Evolutionary conservation across 805 yeast species (phyloP).

Genomic region (Hagleromyces aurorensis): DNA sequence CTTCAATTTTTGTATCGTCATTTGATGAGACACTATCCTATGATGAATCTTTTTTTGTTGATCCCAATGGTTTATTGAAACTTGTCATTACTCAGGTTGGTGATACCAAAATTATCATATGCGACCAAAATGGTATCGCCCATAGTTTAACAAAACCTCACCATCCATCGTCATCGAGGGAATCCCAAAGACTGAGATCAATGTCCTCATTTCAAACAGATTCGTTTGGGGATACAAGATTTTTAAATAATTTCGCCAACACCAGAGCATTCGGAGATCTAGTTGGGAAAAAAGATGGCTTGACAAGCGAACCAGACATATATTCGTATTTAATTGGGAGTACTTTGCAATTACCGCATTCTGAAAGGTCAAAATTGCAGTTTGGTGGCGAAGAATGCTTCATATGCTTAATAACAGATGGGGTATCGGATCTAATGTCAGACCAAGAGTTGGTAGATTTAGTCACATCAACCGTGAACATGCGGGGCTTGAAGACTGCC

Average conservation of each 20-base stretch:
- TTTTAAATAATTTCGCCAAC: conserved; percentile 69
- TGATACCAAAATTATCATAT: conserved; percentile 80
- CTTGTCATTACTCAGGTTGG: conserved; percentile 85
- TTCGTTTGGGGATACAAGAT: conserved; percentile 88
- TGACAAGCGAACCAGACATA: conserved; percentile 89
- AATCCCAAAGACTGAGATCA: conserved; percentile 60
- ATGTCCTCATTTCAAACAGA: conserved; percentile 66
- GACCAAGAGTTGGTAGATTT: conserved; percentile 92
- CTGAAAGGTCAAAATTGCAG: conserved; percentile 30
- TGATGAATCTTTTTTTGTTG: conserved; percentile 36
- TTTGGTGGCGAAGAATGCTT: conserved; percentile 86
- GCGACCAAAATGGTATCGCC: conserved; percentile 74
- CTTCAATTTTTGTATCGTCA: conserved; percentile 45
- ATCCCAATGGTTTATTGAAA: conserved; percentile 56
- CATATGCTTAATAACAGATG: conserved; percentile 77
- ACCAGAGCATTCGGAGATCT: conserved; percentile 92
- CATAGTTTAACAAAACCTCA: conserved; percentile 73
- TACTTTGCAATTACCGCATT: conserved; percentile 34
- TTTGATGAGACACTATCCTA: conserved; percentile 17
- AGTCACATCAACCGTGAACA: conserved; percentile 55
- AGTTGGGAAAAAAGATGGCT: conserved; percentile 71
- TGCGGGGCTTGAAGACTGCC: conserved; percentile 58
- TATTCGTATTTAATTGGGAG: conserved; percentile 63
- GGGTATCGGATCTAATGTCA: conserved; percentile 68
- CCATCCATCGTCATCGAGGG: conserved; percentile 80